Percentiles rank a stretch among this genome's conserved stretches.
Conservation (phyloP, 2,329 filamentous ascomycete species). For the Drechslerella coelobrocha region DNA sequence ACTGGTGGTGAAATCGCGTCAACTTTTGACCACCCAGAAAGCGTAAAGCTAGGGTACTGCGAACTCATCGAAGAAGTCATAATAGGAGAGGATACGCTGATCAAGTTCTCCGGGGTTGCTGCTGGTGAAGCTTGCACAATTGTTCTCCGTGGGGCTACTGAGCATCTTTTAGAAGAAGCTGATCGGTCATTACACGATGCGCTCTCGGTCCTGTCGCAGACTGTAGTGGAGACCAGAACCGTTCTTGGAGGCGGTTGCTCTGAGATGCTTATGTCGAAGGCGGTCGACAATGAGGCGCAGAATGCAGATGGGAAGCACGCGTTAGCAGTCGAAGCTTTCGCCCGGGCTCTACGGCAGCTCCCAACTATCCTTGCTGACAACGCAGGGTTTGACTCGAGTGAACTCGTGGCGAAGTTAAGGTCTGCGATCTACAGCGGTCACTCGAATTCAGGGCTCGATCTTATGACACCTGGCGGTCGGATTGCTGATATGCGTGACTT, state of each 20-base stretch:
- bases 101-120: constrained; percentile 95
- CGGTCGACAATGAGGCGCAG: constrained; percentile 89
- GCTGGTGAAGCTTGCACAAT: constrained; percentile 95
- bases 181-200: constrained; percentile 96
- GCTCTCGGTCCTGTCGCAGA: constrained; percentile 93
- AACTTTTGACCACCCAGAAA: constrained; percentile 96
- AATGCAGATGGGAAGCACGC: constrained; percentile 97
- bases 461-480: constrained; percentile 86
- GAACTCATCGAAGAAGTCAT: constrained; percentile 97
- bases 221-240: constrained; percentile 89
- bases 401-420: constrained; percentile 86
- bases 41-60: constrained; percentile 93
- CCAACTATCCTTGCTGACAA: constrained; percentile 98
- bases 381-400: constrained; percentile 91
- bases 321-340: constrained; percentile 88
- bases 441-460: constrained; percentile 87
- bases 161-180: constrained; percentile 95
- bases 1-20: constrained; percentile 97
- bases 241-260: constrained; percentile 95
- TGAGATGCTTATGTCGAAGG: constrained; percentile 99
- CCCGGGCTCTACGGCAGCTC: constrained; percentile 85
- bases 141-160: constrained; percentile 92
- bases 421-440: constrained; percentile 95
- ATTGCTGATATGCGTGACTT: constrained; percentile 95
- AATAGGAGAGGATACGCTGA: constrained; percentile 95